Evolutionary conservation across 257 asterid genomes (phyloP), one percentile per base, ranked within the genome.

Genomic region (Solanum microdontum): DNA sequence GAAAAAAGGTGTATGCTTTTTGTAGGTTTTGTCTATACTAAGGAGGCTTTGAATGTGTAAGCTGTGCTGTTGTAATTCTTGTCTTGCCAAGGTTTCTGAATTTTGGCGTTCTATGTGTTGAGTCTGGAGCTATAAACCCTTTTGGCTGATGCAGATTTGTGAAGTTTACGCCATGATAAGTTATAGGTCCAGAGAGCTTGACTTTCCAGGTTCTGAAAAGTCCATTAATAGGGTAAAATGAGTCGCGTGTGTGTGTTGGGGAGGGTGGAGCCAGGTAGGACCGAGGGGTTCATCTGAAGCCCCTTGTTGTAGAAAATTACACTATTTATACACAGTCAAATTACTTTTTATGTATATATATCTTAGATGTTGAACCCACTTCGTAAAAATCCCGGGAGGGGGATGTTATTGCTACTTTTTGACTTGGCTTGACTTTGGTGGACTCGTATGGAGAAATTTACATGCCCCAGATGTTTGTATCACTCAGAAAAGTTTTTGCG

Each of bases 301-400:
- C 68, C 10, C 68, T 19, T 21, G 3, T 12, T 4, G 12, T 9
- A 58, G 66, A 58, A 58, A 58, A 23, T 58, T 58, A 58, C 72
- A 64, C 8, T 23, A 0, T 19, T 58, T 23, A 60, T 64, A 64
- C 30, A 64, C 8, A 1, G 14, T 64, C 1, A 64, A 64, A 64
- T 10, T n/a, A n/a, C 11, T 11, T 62, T 62, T n/a, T 64, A 64
- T 64, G 17, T n/a, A n/a, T n/a, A n/a, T n/a, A 4, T 64, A 5
- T 2, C 6, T 17, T 64, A 64, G 17, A 64, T 64, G 32, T 64
- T 4, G 17, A 64, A 64, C 26, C 5, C 62, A 11, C 26, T 58
- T 58, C 0, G 15, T 64, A n/a, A n/a, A 64, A n/a, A 5, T 64
- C 72, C 1, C 2, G 32, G 11, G 36, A 0, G 36, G 19, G 4